Conservation (phyloP, 352 stramenopile species). For the Aphanomyces cochlioides region DNA sequence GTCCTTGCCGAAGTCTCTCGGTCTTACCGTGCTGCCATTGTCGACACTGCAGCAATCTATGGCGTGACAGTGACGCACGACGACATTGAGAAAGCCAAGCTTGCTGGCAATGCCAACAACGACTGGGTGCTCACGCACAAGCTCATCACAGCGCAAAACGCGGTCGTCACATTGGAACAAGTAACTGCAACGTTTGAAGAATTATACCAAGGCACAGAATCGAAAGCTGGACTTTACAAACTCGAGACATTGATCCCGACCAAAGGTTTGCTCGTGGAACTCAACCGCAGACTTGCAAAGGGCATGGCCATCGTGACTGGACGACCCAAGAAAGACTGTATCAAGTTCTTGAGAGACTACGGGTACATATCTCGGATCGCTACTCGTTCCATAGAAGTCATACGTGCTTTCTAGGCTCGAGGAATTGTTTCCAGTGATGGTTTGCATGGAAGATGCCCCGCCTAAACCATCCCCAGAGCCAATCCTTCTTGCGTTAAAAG, state of each 20-base stretch:
- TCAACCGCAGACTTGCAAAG: slow-evolving; percentile 73
- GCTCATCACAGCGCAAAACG: slow-evolving; percentile 57
- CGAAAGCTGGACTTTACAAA: slow-evolving; percentile 73
- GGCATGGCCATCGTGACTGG: slow-evolving; percentile 91
- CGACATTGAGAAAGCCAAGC: slow-evolving; percentile 89
- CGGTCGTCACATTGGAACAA: slow-evolving; percentile 70
- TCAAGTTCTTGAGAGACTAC: slow-evolving; percentile 89
- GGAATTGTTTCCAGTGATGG: slow-evolving; percentile 83
- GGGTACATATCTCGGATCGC: slow-evolving; percentile 35
- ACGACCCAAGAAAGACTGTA: slow-evolving; percentile 90
- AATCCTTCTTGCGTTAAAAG: slow-evolving; percentile 77
- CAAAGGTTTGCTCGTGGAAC: slow-evolving; percentile 77
- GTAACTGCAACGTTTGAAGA: slow-evolving; percentile 94
- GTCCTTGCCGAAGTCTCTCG: slow-evolving; percentile 94
- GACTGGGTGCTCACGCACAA: slow-evolving; percentile 95
- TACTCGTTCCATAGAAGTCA: not conserved
- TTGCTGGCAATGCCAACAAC: slow-evolving; percentile 95
- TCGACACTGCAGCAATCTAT: slow-evolving; percentile 83
- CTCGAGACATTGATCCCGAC: slow-evolving; percentile 90
- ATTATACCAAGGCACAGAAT: slow-evolving; percentile 88
- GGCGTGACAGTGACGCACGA: slow-evolving; percentile 80
- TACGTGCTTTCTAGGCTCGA: slow-evolving; percentile 44
- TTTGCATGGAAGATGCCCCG: slow-evolving; percentile 96
- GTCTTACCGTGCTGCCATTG: slow-evolving; percentile 92
- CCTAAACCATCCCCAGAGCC: slow-evolving; percentile 93